Evolutionary conservation across 2,329 filamentous ascomycete species (phyloP), one percentile per base, ranked within the genome.

Genomic region (Raffaelea arxii): DNA sequence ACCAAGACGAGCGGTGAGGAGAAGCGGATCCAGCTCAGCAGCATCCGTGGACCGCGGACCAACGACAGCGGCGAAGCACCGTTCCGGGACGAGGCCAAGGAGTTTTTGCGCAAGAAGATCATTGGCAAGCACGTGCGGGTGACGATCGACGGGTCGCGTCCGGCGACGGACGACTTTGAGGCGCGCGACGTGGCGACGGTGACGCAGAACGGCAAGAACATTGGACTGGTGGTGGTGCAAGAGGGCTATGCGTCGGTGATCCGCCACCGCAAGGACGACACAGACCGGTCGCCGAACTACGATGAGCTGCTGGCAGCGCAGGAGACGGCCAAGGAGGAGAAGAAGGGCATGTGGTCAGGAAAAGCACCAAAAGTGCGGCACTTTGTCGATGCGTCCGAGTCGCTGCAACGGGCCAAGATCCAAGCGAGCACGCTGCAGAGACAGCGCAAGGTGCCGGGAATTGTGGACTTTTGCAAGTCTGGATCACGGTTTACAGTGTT

Each of bases 401-500:
- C 77, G 50, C 69, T 91, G 6, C 91, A 97, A 63, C 95, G 96
- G 68, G 92, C 92, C 52, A 97, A 96, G 75, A 83, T 95, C 46
- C 89, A 95, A 64, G 76, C 94, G 32, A 85, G 86, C 11, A 82
- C 88, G 21, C 75, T 98, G 25, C 86, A 92, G 51, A 80, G 91
- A 46, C 90, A 96, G 64, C 91, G 88, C 73, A 91, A 86, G 65
- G 83, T 97, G 4, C 89, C 92, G 7, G 92, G 86, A 11, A 75
- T 98, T 55, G 89, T 98, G 37, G 92, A 98, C 65, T 98, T 94
- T 64, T 92, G 94, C 71, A 96, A 97, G 68, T 86, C 89, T n/a
- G 92, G 86, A 25, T 94, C 90, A 36, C 80, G 92, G 55, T 98
- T 97, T 66, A 94, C 88, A 23, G 75, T 98, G 30, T 72, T 98